Conservation (phyloP, 106 monocot genomes). For the Cymbidium sinense region DNA sequence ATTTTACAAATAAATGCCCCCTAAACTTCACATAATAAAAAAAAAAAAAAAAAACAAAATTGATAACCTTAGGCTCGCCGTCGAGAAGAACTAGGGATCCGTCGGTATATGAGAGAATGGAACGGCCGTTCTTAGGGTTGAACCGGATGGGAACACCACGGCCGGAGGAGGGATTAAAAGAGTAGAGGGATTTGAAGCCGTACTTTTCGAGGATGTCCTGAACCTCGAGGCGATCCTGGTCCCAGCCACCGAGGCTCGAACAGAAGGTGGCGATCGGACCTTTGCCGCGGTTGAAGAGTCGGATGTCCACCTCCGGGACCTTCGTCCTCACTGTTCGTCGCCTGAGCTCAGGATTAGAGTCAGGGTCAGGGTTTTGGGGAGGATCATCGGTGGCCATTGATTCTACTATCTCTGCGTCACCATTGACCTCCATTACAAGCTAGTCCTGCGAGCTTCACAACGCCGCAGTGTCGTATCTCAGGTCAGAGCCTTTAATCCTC, state of each 20-base stretch:
- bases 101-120: slow-evolving; percentile 61
- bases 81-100: slow-evolving; percentile 70
- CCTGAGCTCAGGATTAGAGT: slow-evolving; percentile 27
- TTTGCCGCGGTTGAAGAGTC: slow-evolving; percentile 48
- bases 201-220: slow-evolving; percentile 74
- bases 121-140: slow-evolving; percentile 69
- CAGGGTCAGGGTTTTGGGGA: background rate
- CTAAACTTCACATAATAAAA: background rate
- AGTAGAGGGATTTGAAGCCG: slow-evolving; percentile 65
- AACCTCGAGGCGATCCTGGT: slow-evolving; percentile 77
- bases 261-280: slow-evolving; percentile 61
- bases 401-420: slow-evolving; percentile 13
- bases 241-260: slow-evolving; percentile 76
- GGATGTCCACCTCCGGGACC: slow-evolving; percentile 70
- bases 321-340: slow-evolving; percentile 25
- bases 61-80: slow-evolving; percentile 83
- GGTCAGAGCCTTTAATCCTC: background rate
- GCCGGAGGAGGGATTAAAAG: slow-evolving; percentile 45
- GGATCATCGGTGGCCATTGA: background rate
- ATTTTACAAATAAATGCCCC: background rate
- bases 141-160: slow-evolving; percentile 64
- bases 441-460: background rate
- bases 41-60: background rate
- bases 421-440: background rate
- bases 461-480: background rate